Evolutionary conservation across 805 yeast genomes (phyloP), one percentile per base, ranked within the genome.

Genomic region (Saturnispora ahearnii): DNA sequence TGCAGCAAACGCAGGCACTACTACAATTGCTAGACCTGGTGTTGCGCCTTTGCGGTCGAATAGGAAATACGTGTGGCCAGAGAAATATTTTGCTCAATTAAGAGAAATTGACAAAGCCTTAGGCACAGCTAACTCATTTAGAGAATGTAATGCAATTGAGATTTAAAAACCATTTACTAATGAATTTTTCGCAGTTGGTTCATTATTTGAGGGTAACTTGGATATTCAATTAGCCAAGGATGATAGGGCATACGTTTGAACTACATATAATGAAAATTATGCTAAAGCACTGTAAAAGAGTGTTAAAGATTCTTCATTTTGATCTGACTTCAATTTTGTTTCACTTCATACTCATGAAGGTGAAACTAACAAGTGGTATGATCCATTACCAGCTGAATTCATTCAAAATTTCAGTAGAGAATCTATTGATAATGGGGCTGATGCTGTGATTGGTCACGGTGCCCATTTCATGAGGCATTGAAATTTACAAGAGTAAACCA

Each of bases 291-390:
- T 58, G 36, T 40, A 59, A n/a, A 60, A 50, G 44, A 55, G 60
- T 46, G 51, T 56, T 6, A 59, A 58, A 49, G 61, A 58, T 51
- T 41, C 59, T 34, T 55, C 53, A 15, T 55, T 52, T 49, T 56
- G 67, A 57, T 57, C 62, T 3, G 60, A 61, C 46, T 53, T 58
- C 48, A 60, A 60, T 47, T 55, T 61, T 46, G 59, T 61, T 26
- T 51, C 62, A 2, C 41, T 60, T 9, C 65, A 61, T 46, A 61
- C 65, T 12, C 65, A 61, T 42, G 66, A 58, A 49, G 65, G 65
- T 44, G 55, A 57, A 49, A 54, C 53, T 52, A 58, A 66, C 60
- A 60, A 65, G 57, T 55, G 70, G 70, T 57, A 65, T 60, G 52
- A 53, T 41, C 57, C 62, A 30, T 36, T 45, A 15, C 62, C 65